A percentile compares a stretch with the other conserved stretches of the same genome.
Evolutionary conservation across 2,329 filamentous ascomycete genomes (phyloP).

Genomic region (Sporothrix inflata): DNA sequence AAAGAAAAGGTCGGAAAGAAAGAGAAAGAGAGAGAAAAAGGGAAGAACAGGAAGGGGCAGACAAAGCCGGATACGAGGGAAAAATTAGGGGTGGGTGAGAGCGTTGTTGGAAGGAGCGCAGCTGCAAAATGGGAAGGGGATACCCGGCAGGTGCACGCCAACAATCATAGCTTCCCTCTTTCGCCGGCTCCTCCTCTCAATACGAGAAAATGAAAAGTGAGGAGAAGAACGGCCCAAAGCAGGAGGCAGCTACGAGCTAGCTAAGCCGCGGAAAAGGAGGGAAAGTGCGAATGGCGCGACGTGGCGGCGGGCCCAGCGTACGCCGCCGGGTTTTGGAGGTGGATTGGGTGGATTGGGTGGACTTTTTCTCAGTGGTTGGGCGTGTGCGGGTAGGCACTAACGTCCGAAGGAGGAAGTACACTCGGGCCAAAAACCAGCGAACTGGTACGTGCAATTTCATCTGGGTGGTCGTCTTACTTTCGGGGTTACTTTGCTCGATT

Average conservation of each 20-base stretch:
- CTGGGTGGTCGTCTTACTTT: not conserved
- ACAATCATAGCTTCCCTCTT: not conserved
- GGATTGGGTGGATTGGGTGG: not conserved
- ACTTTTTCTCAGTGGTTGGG: not conserved
- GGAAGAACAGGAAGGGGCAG: conserved; percentile 6
- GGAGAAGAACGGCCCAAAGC: not conserved
- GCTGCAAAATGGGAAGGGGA: conserved; percentile 21
- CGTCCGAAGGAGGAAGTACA: not conserved
- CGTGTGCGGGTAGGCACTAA: not conserved
- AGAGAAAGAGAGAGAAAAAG: not conserved
- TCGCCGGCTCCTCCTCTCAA: not conserved
- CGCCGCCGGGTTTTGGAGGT: not conserved
- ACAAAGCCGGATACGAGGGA: conserved; percentile 16
- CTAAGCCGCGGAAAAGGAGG: conserved; percentile 17
- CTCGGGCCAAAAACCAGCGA: not conserved
- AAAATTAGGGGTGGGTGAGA: conserved; percentile 10
- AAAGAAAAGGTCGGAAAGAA: not conserved
- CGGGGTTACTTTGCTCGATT: not conserved
- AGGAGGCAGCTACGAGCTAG: conserved; percentile 1
- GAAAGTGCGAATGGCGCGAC: conserved; percentile 22
- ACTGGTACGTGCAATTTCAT: conserved; percentile 8
- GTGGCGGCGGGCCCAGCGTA: conserved; percentile 17
- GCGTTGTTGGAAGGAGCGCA: not conserved
- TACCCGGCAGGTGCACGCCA: conserved; percentile 5
- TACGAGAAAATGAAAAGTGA: conserved; percentile 22